Evolutionary conservation across 345 rosid species (phyloP).

Genomic region (Chamaenerion angustifolium): DNA sequence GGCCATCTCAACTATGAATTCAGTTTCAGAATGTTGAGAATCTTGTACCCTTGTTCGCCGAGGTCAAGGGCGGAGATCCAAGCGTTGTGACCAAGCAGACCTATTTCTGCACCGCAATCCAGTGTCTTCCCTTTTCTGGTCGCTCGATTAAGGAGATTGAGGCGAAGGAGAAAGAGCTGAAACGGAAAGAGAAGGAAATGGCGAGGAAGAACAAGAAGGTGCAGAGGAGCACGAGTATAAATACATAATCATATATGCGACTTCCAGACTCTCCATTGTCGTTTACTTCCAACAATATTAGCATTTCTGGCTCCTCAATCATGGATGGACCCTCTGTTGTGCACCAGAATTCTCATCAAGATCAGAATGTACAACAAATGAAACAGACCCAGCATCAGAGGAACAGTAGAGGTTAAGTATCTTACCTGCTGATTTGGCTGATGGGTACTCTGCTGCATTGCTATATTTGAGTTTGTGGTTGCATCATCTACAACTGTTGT

Average conservation of each 20-base stretch:
- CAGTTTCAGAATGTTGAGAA: too few species aligned
- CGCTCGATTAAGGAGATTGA: too few species aligned
- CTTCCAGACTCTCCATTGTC: conserved; percentile 93
- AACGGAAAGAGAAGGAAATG: too few species aligned
- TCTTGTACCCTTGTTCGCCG: too few species aligned
- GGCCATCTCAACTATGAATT: too few species aligned
- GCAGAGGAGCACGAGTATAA: conserved; percentile 93
- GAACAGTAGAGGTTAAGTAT: not conserved
- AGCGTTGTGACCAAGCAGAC: too few species aligned
- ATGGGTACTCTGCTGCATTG: conserved; percentile 43
- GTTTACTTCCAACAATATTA: conserved; percentile 80
- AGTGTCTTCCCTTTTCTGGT: too few species aligned
- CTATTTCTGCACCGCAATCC: too few species aligned
- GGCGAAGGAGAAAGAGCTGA: too few species aligned
- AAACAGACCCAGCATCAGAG: conserved; percentile 30
- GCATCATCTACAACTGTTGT: conserved; percentile 84
- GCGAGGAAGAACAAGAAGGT: too few species aligned
- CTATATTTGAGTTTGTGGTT: conserved; percentile 51
- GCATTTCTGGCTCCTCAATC: conserved; percentile 79
- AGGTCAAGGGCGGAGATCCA: too few species aligned
- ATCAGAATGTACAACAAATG: conserved; percentile 43
- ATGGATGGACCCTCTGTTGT: conserved; percentile 75
- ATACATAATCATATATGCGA: conserved; percentile 87
- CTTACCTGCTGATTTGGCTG: conserved; percentile 59
- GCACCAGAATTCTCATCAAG: conserved; percentile 55